These are phyloP conservation scores for Pachysandra terminalis DNA, from an alignment of 164 flowering plant species.

Conservation along the genomic window DNA sequence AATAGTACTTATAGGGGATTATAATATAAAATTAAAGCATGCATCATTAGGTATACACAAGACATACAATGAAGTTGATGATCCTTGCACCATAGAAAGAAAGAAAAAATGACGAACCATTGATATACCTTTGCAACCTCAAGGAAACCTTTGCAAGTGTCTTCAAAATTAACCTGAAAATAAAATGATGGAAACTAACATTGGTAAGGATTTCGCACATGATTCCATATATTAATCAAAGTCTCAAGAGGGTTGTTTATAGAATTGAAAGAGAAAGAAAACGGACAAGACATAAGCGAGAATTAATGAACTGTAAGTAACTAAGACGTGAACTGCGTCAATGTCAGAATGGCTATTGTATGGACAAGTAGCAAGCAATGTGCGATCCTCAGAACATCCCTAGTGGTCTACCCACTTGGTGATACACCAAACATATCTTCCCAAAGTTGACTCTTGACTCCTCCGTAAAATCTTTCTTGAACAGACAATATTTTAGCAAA, in stretches of 20 bases:
- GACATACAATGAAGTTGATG: background rate
- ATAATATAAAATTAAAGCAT: too few species aligned
- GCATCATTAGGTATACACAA: background rate
- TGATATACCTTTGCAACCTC: constrained; percentile 92
- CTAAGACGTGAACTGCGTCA: too few species aligned
- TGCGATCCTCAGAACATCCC: too few species aligned
- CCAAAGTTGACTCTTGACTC: too few species aligned
- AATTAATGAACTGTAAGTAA: too few species aligned
- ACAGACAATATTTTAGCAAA: too few species aligned
- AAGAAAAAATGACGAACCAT: background rate
- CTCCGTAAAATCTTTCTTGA: too few species aligned
- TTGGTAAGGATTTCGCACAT: background rate
- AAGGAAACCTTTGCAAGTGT: constrained; percentile 94
- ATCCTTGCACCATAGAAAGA: background rate
- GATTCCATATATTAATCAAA: background rate
- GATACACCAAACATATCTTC: too few species aligned
- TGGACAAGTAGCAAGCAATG: too few species aligned
- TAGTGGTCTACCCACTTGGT: too few species aligned
- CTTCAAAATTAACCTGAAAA: constrained; percentile 92
- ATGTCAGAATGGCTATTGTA: too few species aligned
- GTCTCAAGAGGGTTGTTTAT: background rate
- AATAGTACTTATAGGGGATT: background rate
- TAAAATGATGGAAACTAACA: constrained; percentile 3
- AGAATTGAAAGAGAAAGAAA: background rate
- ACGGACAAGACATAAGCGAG: background rate